phyloP scores from a whole-genome alignment of 192 early-diverging fungal species.

The Martensiomyces pterosporus region DNA sequence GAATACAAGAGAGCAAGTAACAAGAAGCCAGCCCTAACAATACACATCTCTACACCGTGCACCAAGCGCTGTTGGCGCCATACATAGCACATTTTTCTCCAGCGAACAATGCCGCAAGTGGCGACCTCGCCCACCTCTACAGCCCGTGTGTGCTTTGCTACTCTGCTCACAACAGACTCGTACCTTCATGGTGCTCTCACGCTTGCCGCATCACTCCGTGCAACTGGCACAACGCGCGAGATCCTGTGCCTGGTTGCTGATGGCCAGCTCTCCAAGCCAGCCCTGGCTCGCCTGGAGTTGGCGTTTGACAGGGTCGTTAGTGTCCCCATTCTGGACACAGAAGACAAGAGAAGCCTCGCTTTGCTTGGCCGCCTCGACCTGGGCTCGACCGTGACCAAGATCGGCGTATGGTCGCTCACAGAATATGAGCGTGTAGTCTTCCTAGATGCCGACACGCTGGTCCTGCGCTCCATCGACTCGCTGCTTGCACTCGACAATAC shows the following conservation, averaged over 20 bases:
- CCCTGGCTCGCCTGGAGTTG: slow-evolving; percentile 49
- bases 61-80: too few relatives aligned
- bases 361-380: slow-evolving; percentile 86
- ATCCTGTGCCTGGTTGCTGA: slow-evolving; percentile 63
- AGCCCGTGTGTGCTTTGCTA: slow-evolving; percentile 55
- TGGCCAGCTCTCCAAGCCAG: slow-evolving; percentile 53
- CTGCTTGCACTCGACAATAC: slow-evolving; percentile 59
- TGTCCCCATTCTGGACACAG: slow-evolving; percentile 64
- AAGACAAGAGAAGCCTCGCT: slow-evolving; percentile 34
- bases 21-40: too few relatives aligned
- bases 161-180: slow-evolving; percentile 78
- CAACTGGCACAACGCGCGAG: slow-evolving; percentile 52
- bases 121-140: too few relatives aligned
- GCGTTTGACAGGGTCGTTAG: slow-evolving; percentile 66
- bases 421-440: slow-evolving; percentile 71
- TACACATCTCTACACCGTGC: too few relatives aligned
- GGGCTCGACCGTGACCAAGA: slow-evolving; percentile 83
- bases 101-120: too few relatives aligned
- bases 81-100: too few relatives aligned
- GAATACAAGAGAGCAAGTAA: too few relatives aligned
- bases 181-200: slow-evolving; percentile 84
- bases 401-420: slow-evolving; percentile 76
- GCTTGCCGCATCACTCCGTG: slow-evolving; percentile 68
- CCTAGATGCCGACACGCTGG: slow-evolving; percentile 85
- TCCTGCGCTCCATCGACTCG: slow-evolving; percentile 71